phyloP scores from a whole-genome alignment of 495 filamentous ascomycete species.

The Penicillium waksmanii region DNA sequence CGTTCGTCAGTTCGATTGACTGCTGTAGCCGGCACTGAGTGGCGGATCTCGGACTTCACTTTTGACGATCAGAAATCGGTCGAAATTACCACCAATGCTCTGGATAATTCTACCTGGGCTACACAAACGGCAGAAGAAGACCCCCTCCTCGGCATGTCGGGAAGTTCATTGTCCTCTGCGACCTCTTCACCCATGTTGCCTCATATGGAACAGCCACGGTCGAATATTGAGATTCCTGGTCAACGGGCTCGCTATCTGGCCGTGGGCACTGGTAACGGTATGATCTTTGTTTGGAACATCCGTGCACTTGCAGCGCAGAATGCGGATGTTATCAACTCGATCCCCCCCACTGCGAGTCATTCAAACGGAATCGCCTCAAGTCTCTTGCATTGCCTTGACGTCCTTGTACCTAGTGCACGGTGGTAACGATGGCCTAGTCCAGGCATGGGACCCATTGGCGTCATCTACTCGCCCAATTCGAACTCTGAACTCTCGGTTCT shows the following conservation, averaged over 20 bases:
- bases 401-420: slow-evolving; percentile 90
- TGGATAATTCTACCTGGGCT: slow-evolving; percentile 80
- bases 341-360: slow-evolving; percentile 76
- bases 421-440: slow-evolving; percentile 92
- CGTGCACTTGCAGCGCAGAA: slow-evolving; percentile 61
- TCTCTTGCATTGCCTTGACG: slow-evolving; percentile 83
- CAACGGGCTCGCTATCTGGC: slow-evolving; percentile 81
- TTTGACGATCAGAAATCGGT: slow-evolving; percentile 55
- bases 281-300: slow-evolving; percentile 82
- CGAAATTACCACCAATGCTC: slow-evolving; percentile 68
- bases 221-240: slow-evolving; percentile 68
- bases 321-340: slow-evolving; percentile 52
- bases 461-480: slow-evolving; percentile 79
- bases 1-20: slow-evolving; percentile 32
- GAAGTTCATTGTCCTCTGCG: slow-evolving; percentile 60
- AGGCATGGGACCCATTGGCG: slow-evolving; percentile 93
- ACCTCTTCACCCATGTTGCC: slow-evolving; percentile 57
- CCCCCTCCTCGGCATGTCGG: slow-evolving; percentile 61
- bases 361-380: slow-evolving; percentile 86
- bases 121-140: slow-evolving; percentile 75
- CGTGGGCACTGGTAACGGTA: slow-evolving; percentile 77
- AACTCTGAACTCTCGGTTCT: slow-evolving; percentile 87
- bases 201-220: slow-evolving; percentile 49
- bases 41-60: slow-evolving; percentile 62
- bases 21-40: slow-evolving; percentile 45